Evolutionary conservation across 805 yeast genomes (phyloP).

Genomic region (Ogataea wickerhamii): DNA sequence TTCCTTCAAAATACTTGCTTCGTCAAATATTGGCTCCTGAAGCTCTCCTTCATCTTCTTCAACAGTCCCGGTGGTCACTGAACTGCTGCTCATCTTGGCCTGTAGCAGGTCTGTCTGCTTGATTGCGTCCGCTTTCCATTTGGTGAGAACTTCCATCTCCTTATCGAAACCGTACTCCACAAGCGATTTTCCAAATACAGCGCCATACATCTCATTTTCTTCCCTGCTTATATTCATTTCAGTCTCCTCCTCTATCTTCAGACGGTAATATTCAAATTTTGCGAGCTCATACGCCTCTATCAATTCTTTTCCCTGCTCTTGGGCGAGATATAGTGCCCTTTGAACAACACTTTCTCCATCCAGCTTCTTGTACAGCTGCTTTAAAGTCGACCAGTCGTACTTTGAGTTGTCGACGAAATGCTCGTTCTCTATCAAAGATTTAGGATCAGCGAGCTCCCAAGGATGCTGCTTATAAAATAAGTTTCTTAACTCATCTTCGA

Average conservation of each 20-base stretch:
- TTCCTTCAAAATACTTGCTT: slow-evolving; percentile 23
- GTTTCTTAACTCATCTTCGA: slow-evolving; percentile 79
- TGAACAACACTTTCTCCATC: slow-evolving; percentile 91
- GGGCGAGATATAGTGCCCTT: slow-evolving; percentile 57
- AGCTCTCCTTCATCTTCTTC: slow-evolving; percentile 21
- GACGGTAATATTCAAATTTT: slow-evolving; percentile 80
- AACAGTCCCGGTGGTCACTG: slow-evolving; percentile 23
- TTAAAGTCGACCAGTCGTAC: slow-evolving; percentile 75
- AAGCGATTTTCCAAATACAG: slow-evolving; percentile 58
- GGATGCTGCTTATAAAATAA: slow-evolving; percentile 92
- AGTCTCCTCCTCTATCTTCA: slow-evolving; percentile 80
- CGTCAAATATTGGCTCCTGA: slow-evolving; percentile 13
- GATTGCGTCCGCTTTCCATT: slow-evolving; percentile 71
- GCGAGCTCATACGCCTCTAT: slow-evolving; percentile 80
- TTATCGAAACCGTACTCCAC: slow-evolving; percentile 64
- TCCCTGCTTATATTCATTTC: slow-evolving; percentile 70
- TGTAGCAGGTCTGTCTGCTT: slow-evolving; percentile 55
- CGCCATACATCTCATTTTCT: slow-evolving; percentile 84
- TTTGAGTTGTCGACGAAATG: slow-evolving; percentile 47
- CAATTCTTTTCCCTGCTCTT: slow-evolving; percentile 35
- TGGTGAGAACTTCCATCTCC: slow-evolving; percentile 68
- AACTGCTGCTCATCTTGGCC: slow-evolving; percentile 39
- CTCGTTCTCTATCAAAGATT: slow-evolving; percentile 70
- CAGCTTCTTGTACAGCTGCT: slow-evolving; percentile 67
- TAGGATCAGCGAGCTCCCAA: slow-evolving; percentile 95